These are phyloP conservation scores for Imleria badia DNA, from an alignment of 768 basidiomycete species.

Conservation along the genomic window DNA sequence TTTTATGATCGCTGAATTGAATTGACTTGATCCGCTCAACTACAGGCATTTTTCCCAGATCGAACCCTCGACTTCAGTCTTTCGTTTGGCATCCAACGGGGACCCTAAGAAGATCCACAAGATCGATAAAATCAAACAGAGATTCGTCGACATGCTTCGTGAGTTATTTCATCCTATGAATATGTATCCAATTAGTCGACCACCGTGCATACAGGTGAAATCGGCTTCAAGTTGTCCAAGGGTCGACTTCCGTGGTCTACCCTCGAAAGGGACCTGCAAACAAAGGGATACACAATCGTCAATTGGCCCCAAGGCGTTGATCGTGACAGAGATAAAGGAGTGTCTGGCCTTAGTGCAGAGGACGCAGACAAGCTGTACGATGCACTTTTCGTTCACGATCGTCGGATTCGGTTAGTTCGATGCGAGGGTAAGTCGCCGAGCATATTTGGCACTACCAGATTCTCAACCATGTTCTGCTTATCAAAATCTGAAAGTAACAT, in stretches of 20 bases:
- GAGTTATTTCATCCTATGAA: not conserved
- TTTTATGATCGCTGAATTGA: not conserved
- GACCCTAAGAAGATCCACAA: not conserved
- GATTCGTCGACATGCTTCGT: slow-evolving; percentile 9
- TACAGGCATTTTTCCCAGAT: not conserved
- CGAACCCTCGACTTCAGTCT: not conserved
- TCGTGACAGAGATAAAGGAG: slow-evolving; percentile 6
- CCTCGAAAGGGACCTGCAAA: slow-evolving; percentile 3
- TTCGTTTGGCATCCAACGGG: not conserved
- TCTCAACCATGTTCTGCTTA: too few relatives aligned
- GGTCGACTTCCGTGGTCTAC: slow-evolving; percentile 13
- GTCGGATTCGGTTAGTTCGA: slow-evolving; percentile 2
- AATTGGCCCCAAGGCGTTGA: slow-evolving; percentile 7
- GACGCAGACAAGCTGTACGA: slow-evolving; percentile 3
- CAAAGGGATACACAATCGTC: slow-evolving; percentile 1
- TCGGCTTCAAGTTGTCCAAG: slow-evolving; percentile 2
- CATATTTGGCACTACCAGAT: not conserved
- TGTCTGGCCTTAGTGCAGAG: not conserved
- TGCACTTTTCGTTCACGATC: slow-evolving; percentile 3
- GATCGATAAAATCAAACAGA: slow-evolving; percentile 3
- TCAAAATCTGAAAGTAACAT: not conserved
- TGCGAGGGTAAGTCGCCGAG: not conserved
- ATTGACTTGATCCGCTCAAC: not conserved
- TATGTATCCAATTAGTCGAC: too few relatives aligned
- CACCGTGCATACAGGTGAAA: not conserved